phyloP scores from a whole-genome alignment of 2,329 filamentous ascomycete genomes.

The Coniochaeta prunicola region DNA sequence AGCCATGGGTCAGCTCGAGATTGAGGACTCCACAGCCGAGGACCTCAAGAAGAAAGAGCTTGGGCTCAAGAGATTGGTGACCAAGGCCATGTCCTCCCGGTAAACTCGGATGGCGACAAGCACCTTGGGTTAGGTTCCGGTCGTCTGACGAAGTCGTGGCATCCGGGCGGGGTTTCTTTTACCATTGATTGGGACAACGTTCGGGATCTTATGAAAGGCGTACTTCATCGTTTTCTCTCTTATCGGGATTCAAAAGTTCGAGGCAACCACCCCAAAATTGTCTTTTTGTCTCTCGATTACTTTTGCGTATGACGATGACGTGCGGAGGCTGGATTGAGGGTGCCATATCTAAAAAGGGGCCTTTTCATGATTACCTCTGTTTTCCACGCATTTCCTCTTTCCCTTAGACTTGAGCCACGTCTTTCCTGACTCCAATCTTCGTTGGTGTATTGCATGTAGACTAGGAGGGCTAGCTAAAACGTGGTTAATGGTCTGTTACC shows the following conservation, averaged over 20 bases:
- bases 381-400: background rate
- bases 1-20: constrained; percentile 94
- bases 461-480: constrained; percentile 10
- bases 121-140: constrained; percentile 6
- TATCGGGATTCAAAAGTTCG: constrained; percentile 1
- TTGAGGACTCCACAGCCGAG: constrained; percentile 84
- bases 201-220: constrained; percentile 15
- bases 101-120: constrained; percentile 38
- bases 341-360: constrained; percentile 14
- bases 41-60: constrained; percentile 99
- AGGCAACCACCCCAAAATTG: constrained; percentile 2
- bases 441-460: constrained; percentile 20
- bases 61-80: constrained; percentile 93
- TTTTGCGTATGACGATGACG: constrained; percentile 6
- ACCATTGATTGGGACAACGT: constrained; percentile 11
- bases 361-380: constrained; percentile 9
- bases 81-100: constrained; percentile 94
- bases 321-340: constrained; percentile 3
- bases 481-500: constrained; percentile 7
- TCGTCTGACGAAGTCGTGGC: constrained; percentile 9
- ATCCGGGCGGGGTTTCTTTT: constrained; percentile 11
- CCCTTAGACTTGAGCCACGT: background rate
- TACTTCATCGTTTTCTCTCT: constrained; percentile 14
- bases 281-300: constrained; percentile 5
- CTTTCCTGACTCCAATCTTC: constrained; percentile 9